These are phyloP conservation scores for Cenchrus fungigraminus DNA, from an alignment of 176 grass and related monocot species.

Conservation along the genomic window DNA sequence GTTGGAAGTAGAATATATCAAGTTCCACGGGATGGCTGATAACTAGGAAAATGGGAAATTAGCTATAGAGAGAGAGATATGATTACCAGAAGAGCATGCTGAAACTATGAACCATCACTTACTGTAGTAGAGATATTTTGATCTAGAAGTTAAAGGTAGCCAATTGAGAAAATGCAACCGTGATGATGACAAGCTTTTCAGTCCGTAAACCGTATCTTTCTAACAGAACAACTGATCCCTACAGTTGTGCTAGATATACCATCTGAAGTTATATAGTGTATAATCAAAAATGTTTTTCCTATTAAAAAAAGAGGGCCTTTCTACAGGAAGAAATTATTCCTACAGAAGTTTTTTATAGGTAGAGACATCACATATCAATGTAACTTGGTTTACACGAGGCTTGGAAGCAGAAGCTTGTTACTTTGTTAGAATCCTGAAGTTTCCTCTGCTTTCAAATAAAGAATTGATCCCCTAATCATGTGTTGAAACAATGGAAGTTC, in stretches of 20 bases:
- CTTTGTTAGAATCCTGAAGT: conserved; percentile 11
- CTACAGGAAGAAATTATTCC: background rate
- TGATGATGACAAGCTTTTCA: conserved; percentile 1
- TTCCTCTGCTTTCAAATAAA: conserved; percentile 27
- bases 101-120: conserved; percentile 9
- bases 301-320: background rate
- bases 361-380: background rate
- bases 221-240: conserved; percentile 19
- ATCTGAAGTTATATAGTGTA: conserved; percentile 1
- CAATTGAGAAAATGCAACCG: conserved; percentile 24
- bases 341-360: too few species aligned
- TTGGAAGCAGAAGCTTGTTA: conserved; percentile 26
- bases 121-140: background rate
- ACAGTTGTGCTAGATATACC: conserved; percentile 27
- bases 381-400: background rate
- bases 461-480: background rate
- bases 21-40: background rate
- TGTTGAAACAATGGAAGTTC: background rate
- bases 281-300: background rate
- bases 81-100: background rate
- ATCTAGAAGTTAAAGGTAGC: background rate
- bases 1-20: background rate
- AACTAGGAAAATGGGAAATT: background rate
- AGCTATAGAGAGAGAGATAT: background rate
- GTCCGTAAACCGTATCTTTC: background rate